Evolutionary conservation across 169 alveolate genomes (phyloP).

Genomic region (Plasmodium adleri): DNA sequence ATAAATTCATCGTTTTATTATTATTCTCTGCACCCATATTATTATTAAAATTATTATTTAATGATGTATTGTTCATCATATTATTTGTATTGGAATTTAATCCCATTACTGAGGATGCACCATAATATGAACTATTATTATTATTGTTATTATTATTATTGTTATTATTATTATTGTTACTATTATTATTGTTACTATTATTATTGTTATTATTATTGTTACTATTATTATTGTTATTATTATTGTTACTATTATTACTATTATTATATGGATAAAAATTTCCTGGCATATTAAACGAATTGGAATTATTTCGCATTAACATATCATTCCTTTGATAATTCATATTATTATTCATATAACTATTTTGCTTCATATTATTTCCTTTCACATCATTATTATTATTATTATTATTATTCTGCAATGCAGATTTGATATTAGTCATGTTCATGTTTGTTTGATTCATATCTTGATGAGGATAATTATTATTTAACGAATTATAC

Average conservation of each 20-base stretch:
- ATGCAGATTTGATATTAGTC: slow-evolving; percentile 12
- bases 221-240: slow-evolving; percentile 5
- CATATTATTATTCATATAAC: slow-evolving; percentile 23
- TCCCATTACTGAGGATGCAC: not conserved
- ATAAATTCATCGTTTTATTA: not conserved
- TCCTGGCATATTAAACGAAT: slow-evolving; percentile 43
- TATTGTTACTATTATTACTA: slow-evolving; percentile 23
- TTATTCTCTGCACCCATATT: slow-evolving; percentile 2
- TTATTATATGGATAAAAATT: slow-evolving; percentile 63
- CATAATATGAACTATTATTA: slow-evolving; percentile 20
- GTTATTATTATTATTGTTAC: not conserved
- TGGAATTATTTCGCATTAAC: slow-evolving; percentile 35
- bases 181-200: not conserved
- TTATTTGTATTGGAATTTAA: not conserved
- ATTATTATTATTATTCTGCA: slow-evolving; percentile 15
- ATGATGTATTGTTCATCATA: not conserved
- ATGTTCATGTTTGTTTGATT: slow-evolving; percentile 26
- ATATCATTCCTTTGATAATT: slow-evolving; percentile 60
- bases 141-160: not conserved
- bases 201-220: not conserved
- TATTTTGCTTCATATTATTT: slow-evolving; percentile 30
- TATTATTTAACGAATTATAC: slow-evolving; percentile 35
- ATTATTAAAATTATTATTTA: too few relatives aligned
- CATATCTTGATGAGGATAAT: slow-evolving; percentile 44
- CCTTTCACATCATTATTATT: slow-evolving; percentile 25